A percentile compares a stretch with the other conserved stretches of the same genome.
These are phyloP conservation scores for Neofusicoccum sp. DNA, from an alignment of 2,329 filamentous ascomycete genomes.

Conservation along the genomic window DNA sequence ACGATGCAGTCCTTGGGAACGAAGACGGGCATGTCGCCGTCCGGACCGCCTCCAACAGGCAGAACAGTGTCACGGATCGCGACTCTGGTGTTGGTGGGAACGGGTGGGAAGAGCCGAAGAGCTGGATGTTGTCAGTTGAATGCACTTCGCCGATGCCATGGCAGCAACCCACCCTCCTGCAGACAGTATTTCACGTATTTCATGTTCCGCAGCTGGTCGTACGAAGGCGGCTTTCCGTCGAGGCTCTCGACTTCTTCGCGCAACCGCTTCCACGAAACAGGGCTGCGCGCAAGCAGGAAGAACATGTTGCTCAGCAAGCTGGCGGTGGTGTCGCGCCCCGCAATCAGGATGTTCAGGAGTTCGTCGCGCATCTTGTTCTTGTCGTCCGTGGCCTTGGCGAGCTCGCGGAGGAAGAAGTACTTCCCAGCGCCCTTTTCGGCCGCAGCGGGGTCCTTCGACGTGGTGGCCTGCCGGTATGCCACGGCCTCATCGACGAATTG, in stretches of 20 bases:
- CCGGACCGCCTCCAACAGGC: conserved; percentile 52
- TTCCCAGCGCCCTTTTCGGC: conserved; percentile 23
- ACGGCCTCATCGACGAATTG: conserved; percentile 50
- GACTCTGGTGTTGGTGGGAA: conserved; percentile 55
- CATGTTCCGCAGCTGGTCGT: conserved; percentile 60
- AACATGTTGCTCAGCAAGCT: conserved; percentile 44
- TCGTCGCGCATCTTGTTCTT: conserved; percentile 46
- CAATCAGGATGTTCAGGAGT: conserved; percentile 49
- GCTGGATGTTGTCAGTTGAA: conserved; percentile 28
- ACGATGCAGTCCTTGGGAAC: conserved; percentile 52
- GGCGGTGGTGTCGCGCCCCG: conserved; percentile 44
- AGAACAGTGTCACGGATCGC: conserved; percentile 54
- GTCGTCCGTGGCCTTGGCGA: conserved; percentile 50
- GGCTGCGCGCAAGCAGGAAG: conserved; percentile 42
- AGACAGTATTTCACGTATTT: conserved; percentile 63
- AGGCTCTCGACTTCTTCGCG: conserved; percentile 38
- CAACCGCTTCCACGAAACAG: conserved; percentile 41
- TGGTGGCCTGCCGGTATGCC: conserved; percentile 38
- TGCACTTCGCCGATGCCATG: neutral
- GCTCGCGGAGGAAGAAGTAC: conserved; percentile 51
- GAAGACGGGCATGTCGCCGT: conserved; percentile 53
- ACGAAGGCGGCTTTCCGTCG: conserved; percentile 50
- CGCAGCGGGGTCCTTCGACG: conserved; percentile 30
- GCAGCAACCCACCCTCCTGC: conserved; percentile 55
- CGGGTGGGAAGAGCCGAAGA: conserved; percentile 57